phyloP scores from a whole-genome alignment of 163 green algal genomes.

The Scenedesmus sp. region DNA sequence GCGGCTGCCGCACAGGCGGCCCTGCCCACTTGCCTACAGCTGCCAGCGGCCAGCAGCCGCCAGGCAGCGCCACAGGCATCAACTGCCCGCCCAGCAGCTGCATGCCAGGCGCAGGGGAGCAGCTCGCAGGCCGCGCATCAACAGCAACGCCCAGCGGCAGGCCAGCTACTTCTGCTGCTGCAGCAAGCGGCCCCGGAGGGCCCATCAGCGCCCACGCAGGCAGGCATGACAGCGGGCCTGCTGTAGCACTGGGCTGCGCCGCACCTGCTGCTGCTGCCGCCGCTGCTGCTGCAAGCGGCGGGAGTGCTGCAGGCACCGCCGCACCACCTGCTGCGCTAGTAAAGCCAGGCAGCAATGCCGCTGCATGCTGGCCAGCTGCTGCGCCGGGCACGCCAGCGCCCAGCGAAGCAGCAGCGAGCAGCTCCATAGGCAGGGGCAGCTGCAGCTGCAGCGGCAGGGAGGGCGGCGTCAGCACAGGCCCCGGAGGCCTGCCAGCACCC shows the following conservation, averaged over 20 bases:
- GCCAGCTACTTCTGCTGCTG: neutral
- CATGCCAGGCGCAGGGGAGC: neutral
- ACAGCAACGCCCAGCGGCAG: neutral
- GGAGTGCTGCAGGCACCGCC: neutral
- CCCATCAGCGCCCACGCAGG: neutral
- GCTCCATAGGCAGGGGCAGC: slow-evolving; percentile 5
- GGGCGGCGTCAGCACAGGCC: neutral
- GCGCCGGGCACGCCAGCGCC: neutral
- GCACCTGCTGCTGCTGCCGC: neutral
- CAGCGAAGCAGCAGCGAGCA: neutral
- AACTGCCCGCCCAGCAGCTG: neutral
- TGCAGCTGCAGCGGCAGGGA: neutral
- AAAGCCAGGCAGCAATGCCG: neutral
- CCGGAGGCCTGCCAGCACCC: neutral
- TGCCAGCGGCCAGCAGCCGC: slow-evolving; percentile 32
- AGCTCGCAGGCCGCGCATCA: neutral
- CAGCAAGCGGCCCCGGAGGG: neutral
- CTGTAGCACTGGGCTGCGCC: neutral
- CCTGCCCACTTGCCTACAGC: slow-evolving; percentile 22
- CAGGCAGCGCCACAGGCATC: neutral
- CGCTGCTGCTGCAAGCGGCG: neutral
- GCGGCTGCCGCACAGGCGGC: neutral
- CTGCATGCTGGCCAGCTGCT: neutral
- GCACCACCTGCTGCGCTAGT: neutral
- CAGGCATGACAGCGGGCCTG: neutral